phyloP scores from a whole-genome alignment of 495 filamentous ascomycete species.

The Penicillium fimorum region DNA sequence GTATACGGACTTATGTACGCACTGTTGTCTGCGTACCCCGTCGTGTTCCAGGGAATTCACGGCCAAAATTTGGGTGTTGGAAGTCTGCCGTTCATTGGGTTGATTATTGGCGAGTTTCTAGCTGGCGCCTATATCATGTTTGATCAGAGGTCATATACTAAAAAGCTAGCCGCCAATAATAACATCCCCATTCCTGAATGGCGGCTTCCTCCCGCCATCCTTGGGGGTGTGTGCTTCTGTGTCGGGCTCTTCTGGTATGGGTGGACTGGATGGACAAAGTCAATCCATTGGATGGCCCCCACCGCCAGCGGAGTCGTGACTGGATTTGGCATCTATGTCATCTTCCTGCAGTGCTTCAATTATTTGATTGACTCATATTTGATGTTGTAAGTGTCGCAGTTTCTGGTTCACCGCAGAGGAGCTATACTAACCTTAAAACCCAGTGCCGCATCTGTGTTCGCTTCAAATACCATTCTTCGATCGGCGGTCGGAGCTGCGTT shows the following conservation, averaged over 20 bases:
- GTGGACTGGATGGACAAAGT: constrained; percentile 37
- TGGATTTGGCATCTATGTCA: constrained; percentile 37
- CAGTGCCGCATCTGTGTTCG: constrained; percentile 86
- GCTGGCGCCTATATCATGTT: constrained; percentile 29
- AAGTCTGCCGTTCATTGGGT: constrained; percentile 38
- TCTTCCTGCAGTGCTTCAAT: constrained; percentile 43
- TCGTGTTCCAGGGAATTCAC: constrained; percentile 40
- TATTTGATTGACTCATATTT: constrained; percentile 43
- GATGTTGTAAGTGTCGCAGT: constrained; percentile 62
- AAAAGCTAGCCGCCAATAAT: constrained; percentile 33
- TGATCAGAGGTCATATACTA: constrained; percentile 29
- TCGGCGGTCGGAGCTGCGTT: constrained; percentile 75
- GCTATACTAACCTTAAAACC: constrained; percentile 4
- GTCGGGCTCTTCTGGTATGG: constrained; percentile 54
- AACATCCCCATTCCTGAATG: constrained; percentile 39
- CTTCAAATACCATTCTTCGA: constrained; percentile 83
- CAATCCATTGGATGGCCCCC: constrained; percentile 42
- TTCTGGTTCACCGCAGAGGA: background rate
- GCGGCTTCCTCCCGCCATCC: constrained; percentile 44
- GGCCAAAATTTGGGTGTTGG: constrained; percentile 41
- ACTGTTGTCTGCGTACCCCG: constrained; percentile 43
- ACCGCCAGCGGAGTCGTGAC: constrained; percentile 35
- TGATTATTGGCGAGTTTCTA: constrained; percentile 41
- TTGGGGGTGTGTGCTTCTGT: constrained; percentile 50
- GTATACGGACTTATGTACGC: constrained; percentile 48